Base-by-base conservation (phyloP, 2,329 filamentous ascomycete genomes). In the Hansfordia pulvinata region DNA sequence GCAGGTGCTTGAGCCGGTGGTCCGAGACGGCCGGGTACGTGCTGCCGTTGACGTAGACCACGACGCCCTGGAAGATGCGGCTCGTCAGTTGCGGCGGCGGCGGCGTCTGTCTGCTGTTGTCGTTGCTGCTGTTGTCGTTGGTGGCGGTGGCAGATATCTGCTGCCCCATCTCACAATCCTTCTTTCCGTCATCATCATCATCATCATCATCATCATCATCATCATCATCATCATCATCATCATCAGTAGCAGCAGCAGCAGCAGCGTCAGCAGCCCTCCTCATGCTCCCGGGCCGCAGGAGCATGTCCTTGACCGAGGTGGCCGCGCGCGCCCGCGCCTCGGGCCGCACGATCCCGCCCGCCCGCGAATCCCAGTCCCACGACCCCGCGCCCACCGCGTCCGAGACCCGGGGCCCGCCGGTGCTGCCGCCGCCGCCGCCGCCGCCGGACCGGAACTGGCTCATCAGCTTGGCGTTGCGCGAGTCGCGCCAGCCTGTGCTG, bases 41-140 rank as follows among this genome's bases (percentile, higher is more conserved):
- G 38, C 80, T 86, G 33, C 85, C 85, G 51, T 93, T 93, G 51
- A 94, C 68, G 54, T 88, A 90, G 40, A 93, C 67, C 27, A 70
- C 75, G 13, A 85, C 63, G 10, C 74, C 70, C 23, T 68, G 54
- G 46, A 94, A 86, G 28, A 92, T 66, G 24, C 57, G 43, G 37
- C 40, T 47, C 2, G 35, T 8, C 10, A 14, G 6, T 15, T 14
- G 11, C 21, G 4, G 11, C 6, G n/a, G n/a, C n/a, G n/a, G n/a
- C n/a, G n/a, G n/a, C n/a, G n/a, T n/a, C n/a, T n/a, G n/a, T n/a
- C n/a, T n/a, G n/a, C n/a, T n/a, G n/a, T n/a, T n/a, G 35, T 32
- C 29, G 29, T 27, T 50, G 35, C 19, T 32, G 35, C 25, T 47
- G 34, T 23, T n/a, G n/a, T n/a, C n/a, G n/a, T n/a, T n/a, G n/a